phyloP scores from a whole-genome alignment of 139 green algal species.

The Deuterostichococcus epilithicus region DNA sequence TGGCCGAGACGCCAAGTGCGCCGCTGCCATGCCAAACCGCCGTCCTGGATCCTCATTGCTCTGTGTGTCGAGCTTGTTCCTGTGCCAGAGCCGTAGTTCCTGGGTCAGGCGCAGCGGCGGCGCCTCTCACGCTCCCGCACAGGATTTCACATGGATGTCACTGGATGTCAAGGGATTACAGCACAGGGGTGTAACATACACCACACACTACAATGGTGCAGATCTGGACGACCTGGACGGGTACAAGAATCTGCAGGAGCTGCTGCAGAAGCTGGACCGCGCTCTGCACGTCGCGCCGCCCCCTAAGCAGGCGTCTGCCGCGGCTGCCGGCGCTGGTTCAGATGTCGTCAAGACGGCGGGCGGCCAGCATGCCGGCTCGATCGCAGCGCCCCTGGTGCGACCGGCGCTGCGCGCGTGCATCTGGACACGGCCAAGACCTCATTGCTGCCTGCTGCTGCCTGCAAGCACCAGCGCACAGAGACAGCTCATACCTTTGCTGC shows the following conservation, averaged over 20 bases:
- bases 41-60: no score
- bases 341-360: no score
- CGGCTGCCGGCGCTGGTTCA: no score
- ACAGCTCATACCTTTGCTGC: no score
- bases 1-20: conserved; percentile 7
- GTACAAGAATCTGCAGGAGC: conserved; percentile 28
- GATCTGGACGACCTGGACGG: background rate
- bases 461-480: no score
- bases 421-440: no score
- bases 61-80: no score
- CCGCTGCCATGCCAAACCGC: no score
- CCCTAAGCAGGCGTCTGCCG: background rate
- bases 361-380: no score
- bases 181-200: background rate
- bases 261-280: conserved; percentile 21
- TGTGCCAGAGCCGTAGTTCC: background rate
- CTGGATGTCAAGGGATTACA: background rate
- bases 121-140: background rate
- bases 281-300: background rate
- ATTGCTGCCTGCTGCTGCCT: no score
- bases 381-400: background rate
- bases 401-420: no score
- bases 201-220: conserved; percentile 1
- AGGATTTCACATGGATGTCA: background rate
- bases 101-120: background rate